Conservation (phyloP, 2,329 filamentous ascomycete genomes). For the Leptographium procerum region DNA sequence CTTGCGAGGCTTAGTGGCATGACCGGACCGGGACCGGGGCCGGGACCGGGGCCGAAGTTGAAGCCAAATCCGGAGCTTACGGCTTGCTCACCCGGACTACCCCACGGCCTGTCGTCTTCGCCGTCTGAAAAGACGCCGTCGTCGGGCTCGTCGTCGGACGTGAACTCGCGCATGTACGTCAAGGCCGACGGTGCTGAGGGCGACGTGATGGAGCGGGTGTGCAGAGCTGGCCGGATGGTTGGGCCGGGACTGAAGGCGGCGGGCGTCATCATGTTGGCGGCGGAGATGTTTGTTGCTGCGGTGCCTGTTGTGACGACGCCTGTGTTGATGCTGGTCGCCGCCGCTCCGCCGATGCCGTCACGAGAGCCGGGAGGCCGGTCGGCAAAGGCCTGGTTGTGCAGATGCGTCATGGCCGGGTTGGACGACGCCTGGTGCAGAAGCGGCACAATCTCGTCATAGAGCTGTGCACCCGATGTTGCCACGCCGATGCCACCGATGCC, state of each 20-base stretch:
- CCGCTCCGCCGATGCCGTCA: slow-evolving; percentile 31
- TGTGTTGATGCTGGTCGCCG: background rate
- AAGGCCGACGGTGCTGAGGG: slow-evolving; percentile 45
- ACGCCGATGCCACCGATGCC: slow-evolving; percentile 17
- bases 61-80: background rate
- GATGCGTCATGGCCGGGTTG: slow-evolving; percentile 57
- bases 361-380: slow-evolving; percentile 57
- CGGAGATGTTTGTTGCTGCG: slow-evolving; percentile 13
- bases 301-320: slow-evolving; percentile 20
- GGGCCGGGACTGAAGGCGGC: slow-evolving; percentile 35
- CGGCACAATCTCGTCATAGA: slow-evolving; percentile 88
- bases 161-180: slow-evolving; percentile 44
- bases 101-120: slow-evolving; percentile 30
- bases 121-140: slow-evolving; percentile 58
- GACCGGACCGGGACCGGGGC: too few relatives aligned
- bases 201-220: slow-evolving; percentile 75
- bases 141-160: slow-evolving; percentile 61
- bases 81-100: background rate
- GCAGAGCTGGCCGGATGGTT: slow-evolving; percentile 50
- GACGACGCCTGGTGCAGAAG: slow-evolving; percentile 72
- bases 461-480: slow-evolving; percentile 65
- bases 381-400: slow-evolving; percentile 71
- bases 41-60: too few relatives aligned
- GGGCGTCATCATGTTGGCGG: slow-evolving; percentile 47
- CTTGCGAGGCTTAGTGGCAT: background rate